Percentiles rank a stretch among this genome's conserved stretches.
phyloP scores from a whole-genome alignment of 2,329 filamentous ascomycete species.

The Fusarium staphyleae region DNA sequence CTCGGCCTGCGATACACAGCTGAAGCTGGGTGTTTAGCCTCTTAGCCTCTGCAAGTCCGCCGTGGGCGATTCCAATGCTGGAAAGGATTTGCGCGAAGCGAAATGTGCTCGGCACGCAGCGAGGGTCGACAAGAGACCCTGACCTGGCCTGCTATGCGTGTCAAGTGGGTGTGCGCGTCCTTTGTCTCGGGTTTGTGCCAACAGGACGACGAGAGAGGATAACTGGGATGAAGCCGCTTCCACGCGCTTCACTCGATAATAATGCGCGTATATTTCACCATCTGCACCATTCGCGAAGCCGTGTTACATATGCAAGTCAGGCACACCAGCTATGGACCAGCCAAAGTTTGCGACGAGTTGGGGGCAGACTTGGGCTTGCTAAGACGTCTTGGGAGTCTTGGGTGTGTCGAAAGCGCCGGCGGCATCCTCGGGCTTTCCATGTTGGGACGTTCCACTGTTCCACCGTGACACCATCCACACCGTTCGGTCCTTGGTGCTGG shows the following conservation, averaged over 20 bases:
- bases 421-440: constrained; percentile 37
- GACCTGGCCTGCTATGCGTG: constrained; percentile 7
- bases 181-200: constrained; percentile 24
- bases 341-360: constrained; percentile 15
- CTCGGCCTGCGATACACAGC: constrained; percentile 11
- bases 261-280: too few relatives aligned
- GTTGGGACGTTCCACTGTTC: constrained; percentile 33
- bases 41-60: constrained; percentile 18
- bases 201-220: too few relatives aligned
- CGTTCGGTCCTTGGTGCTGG: constrained; percentile 19
- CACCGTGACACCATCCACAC: constrained; percentile 32
- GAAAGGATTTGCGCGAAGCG: constrained; percentile 22
- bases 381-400: constrained; percentile 6
- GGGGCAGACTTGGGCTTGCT: neutral
- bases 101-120: constrained; percentile 4
- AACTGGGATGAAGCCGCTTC: constrained; percentile 10
- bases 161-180: constrained; percentile 22
- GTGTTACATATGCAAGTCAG: constrained; percentile 6
- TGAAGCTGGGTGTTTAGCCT: constrained; percentile 14
- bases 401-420: constrained; percentile 9
- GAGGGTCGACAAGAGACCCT: constrained; percentile 1
- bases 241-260: neutral
- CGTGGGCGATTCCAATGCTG: constrained; percentile 12
- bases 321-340: too few relatives aligned
- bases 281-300: constrained; percentile 14